Evolutionary conservation across 2,329 filamentous ascomycete genomes (phyloP).

Genomic region (Pestalotiopsis sp.): DNA sequence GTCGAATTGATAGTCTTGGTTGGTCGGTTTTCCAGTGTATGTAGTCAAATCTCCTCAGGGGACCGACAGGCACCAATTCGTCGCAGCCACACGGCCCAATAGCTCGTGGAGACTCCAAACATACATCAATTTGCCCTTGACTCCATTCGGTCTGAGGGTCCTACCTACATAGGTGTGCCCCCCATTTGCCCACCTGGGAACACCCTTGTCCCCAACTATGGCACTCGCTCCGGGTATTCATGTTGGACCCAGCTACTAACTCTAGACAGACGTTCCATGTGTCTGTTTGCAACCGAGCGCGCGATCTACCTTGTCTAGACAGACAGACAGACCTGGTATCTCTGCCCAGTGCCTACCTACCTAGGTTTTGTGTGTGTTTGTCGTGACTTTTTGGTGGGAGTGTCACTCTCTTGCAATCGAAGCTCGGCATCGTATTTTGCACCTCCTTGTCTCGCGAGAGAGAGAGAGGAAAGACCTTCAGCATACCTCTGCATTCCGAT

Average conservation of each 20-base stretch:
- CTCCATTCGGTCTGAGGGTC: neutral
- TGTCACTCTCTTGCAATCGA: neutral
- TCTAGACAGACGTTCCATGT: neutral
- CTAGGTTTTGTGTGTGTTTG: neutral
- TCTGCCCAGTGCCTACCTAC: neutral
- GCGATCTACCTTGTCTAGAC: neutral
- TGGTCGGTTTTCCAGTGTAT: neutral
- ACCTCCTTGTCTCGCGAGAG: neutral
- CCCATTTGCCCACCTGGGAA: neutral
- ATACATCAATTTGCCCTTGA: neutral
- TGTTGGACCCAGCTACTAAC: neutral
- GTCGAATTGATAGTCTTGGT: neutral
- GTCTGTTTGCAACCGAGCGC: neutral
- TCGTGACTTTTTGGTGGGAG: neutral
- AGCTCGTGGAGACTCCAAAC: neutral
- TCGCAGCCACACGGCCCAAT: neutral
- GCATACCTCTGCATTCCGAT: slow-evolving; percentile 3
- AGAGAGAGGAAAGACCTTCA: neutral
- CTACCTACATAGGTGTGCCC: neutral
- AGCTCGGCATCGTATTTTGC: neutral
- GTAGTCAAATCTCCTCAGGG: neutral
- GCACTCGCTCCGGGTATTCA: neutral
- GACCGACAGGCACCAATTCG: neutral
- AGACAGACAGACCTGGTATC: neutral
- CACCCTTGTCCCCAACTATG: neutral